Base-by-base conservation (phyloP, 805 yeast species). In the Candida rishiriensis region DNA sequence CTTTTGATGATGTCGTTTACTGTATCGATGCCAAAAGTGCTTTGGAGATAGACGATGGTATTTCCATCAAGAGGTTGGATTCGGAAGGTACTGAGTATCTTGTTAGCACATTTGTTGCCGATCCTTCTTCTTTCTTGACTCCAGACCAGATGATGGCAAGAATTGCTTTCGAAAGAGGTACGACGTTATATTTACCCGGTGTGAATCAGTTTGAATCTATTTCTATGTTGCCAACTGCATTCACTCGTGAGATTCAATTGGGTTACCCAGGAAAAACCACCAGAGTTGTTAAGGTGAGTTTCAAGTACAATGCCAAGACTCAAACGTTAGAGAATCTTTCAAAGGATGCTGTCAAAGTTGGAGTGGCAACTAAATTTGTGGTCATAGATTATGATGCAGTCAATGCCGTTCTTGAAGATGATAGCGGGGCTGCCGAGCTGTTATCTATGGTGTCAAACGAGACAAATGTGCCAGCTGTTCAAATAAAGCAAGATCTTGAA, bases 31-130 rank as follows among this genome's bases (percentile, higher is more conserved):
- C 83, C 3, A 77, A 70, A 3, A 73, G 72, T 35, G 96, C 98
- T 0, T 83, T 84, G 52, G 98, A 93, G 62, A 85, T 93, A 47
- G 99, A 91, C 63, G 99, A 91, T 64, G 99, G 97, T 38, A 72
- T 91, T 26, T 79, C 96, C 1, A 68, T 91, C 15, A 54, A 28
- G 49, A 51, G 26, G 41, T 42, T 50, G 3, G 53, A 56, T 1
- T 51, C 60, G 1, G 32, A 30, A 13, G 33, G 33, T 3, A 59
- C 62, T 3, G 56, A 56, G 12, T 77, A 66, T 52, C 65, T 69
- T 10, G 52, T 90, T 5, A 75, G 83, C 29, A 72, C 88, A 2
- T 96, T 85, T 60, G 78, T 91, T 49, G 97, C 98, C 1, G 89
- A 91, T 60, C 97, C 97, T 0, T 71, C 88, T 0, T 83, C 96